A percentile compares a stretch with the other conserved stretches of the same genome.
These are phyloP conservation scores for Trichophyton mentagrophytes DNA, from an alignment of 2,329 filamentous ascomycete species.

Conservation along the genomic window DNA sequence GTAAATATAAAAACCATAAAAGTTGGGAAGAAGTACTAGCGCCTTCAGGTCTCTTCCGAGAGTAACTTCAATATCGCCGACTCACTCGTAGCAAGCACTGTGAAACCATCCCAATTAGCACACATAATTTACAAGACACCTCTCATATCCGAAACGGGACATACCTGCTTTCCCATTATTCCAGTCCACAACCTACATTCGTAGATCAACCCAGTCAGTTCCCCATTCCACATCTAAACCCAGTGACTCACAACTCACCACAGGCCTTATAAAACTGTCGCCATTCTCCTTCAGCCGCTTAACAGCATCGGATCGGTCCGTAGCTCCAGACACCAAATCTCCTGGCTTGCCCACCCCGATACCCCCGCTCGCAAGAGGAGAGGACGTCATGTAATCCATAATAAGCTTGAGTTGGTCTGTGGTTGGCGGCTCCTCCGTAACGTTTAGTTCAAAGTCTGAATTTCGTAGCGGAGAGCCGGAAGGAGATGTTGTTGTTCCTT, in stretches of 20 bases:
- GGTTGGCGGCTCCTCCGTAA: conserved; percentile 70
- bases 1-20: neutral
- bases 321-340: conserved; percentile 63
- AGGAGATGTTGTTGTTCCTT: conserved; percentile 54
- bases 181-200: conserved; percentile 63
- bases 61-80: conserved; percentile 74
- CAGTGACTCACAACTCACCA: conserved; percentile 45
- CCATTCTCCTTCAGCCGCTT: conserved; percentile 60
- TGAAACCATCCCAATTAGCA: neutral
- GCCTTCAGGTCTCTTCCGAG: neutral
- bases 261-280: conserved; percentile 56
- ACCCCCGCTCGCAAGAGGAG: conserved; percentile 42
- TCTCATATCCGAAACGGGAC: conserved; percentile 13
- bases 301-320: conserved; percentile 61
- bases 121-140: neutral
- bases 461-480: conserved; percentile 45
- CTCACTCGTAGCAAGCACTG: conserved; percentile 61
- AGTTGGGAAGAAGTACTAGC: neutral
- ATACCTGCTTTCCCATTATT: conserved; percentile 67
- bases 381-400: conserved; percentile 62
- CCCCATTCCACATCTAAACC: neutral
- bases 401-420: conserved; percentile 71
- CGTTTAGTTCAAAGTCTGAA: conserved; percentile 71
- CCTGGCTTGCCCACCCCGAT: conserved; percentile 52
- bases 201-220: conserved; percentile 6